Base-by-base conservation (phyloP, 2,329 filamentous ascomycete species). In the Talaromyces piceae region DNA sequence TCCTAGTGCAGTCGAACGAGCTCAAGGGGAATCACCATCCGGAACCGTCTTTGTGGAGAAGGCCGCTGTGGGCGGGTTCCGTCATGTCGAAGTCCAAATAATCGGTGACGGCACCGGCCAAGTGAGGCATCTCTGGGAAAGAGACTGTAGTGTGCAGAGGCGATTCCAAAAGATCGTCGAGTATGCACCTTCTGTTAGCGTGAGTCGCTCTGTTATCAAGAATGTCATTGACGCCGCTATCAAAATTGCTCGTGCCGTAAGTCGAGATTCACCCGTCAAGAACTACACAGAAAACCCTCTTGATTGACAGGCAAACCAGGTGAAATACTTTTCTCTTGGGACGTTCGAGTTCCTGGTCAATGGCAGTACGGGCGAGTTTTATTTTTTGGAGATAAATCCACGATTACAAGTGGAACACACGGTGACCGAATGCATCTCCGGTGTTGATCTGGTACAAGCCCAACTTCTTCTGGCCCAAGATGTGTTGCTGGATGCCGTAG, bases 301-400 rank as follows among this genome's bases (percentile, higher is more conserved):
- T 43, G 9, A 22, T 16, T 43, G 13, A 43, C 4, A 16, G 4
- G 1, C 13, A 23, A 22, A 43, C 23, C 54, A 76, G 66, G 74
- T 81, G 47, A 65, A 70, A 3, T 84, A 84, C 61, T 67, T 70
- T 45, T 82, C 78, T 0, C 67, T 84, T 0, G 82, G 82, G 7
- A 85, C 82, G 0, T 83, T 83, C 55, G 82, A 86, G 60, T 85
- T 84, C 52, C 69, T 86, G 0, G 72, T 82, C 11, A 78, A 77
- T 51, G 73, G 76, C 9, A 53, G 63, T 0, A 73, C 65, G 0
- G 61, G 62, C 1, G 73, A 78, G 22, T 80, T 76, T 61, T 83
- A 75, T 63, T 83, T 83, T 57, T 63, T 83, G 5, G 80, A 83
- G 58, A 73, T 82, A 55, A 83, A 83, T 50, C 80, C 80, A 0